Evolutionary conservation across 2,329 filamentous ascomycete species (phyloP).

Genomic region (Cladosporium colombiae): DNA sequence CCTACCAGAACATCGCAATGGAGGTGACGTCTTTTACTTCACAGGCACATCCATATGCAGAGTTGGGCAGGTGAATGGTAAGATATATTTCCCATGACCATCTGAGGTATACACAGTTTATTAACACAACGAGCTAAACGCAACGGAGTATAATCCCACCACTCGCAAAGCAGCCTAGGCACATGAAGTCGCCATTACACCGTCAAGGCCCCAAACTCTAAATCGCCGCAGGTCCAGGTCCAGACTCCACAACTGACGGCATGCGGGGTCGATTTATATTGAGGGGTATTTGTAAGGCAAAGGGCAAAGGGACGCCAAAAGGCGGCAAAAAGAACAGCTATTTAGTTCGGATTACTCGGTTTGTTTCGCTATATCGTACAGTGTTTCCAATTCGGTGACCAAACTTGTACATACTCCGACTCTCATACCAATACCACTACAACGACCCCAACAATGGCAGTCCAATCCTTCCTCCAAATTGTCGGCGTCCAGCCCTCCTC

Average conservation of each 20-base stretch:
- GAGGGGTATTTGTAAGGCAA: background rate
- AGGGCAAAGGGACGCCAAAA: background rate
- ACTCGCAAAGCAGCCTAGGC: background rate
- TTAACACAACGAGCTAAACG: no score
- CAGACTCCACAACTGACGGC: background rate
- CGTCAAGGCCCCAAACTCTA: background rate
- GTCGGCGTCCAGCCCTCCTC: slow-evolving; percentile 58
- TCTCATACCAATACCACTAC: no score
- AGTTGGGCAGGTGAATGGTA: background rate
- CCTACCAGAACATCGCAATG: no score
- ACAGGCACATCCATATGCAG: no score
- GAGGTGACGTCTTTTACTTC: no score
- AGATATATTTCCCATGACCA: background rate
- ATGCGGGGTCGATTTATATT: background rate
- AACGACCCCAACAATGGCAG: slow-evolving; percentile 25
- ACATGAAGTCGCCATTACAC: background rate
- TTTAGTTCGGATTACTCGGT: background rate
- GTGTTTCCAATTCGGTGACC: background rate
- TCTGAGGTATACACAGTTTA: no score
- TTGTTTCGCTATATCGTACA: background rate
- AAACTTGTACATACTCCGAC: background rate
- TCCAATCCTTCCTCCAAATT: slow-evolving; percentile 52
- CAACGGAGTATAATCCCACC: no score
- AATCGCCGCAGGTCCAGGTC: background rate
- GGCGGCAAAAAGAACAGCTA: background rate